Percentiles rank a stretch among this genome's conserved stretches.
These are phyloP conservation scores for Pyrenochaeta sp. DNA, from an alignment of 2,329 filamentous ascomycete genomes.

Conservation along the genomic window DNA sequence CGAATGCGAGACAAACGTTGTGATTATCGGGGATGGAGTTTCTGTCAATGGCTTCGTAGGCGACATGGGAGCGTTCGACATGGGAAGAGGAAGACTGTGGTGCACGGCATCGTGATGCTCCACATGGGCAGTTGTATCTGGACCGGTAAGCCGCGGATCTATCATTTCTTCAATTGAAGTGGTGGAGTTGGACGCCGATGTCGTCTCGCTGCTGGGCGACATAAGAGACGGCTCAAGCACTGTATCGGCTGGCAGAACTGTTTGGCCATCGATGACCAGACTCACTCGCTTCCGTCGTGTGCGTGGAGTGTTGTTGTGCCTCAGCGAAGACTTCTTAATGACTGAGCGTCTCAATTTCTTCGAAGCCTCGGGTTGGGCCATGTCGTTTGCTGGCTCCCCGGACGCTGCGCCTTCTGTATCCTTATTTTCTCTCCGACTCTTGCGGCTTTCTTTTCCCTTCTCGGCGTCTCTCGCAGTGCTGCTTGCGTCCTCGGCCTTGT, in stretches of 20 bases:
- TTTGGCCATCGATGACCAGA: slow-evolving; percentile 48
- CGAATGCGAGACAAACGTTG: slow-evolving; percentile 11
- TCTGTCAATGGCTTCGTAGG: slow-evolving; percentile 27
- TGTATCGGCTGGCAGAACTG: slow-evolving; percentile 47
- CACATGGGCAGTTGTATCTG: slow-evolving; percentile 17
- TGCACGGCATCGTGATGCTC: slow-evolving; percentile 38
- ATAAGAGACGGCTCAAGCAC: slow-evolving; percentile 34
- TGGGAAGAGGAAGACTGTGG: slow-evolving; percentile 39
- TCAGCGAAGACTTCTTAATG: slow-evolving; percentile 44
- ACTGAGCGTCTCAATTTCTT: slow-evolving; percentile 37
- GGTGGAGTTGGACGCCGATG: slow-evolving; percentile 39
- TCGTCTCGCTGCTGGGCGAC: slow-evolving; percentile 40
- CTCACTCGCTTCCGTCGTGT: slow-evolving; percentile 45
- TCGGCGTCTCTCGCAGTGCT: slow-evolving; percentile 29
- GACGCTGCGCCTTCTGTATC: slow-evolving; percentile 20
- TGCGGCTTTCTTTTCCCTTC: slow-evolving; percentile 25
- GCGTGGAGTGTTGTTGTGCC: slow-evolving; percentile 30
- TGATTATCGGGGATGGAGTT: slow-evolving; percentile 18
- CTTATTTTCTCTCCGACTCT: slow-evolving; percentile 23
- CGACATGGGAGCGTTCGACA: slow-evolving; percentile 27
- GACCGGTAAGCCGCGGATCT: slow-evolving; percentile 37
- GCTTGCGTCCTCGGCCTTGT: slow-evolving; percentile 10
- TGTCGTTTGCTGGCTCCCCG: slow-evolving; percentile 15
- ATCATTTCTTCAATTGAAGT: slow-evolving; percentile 42
- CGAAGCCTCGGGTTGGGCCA: slow-evolving; percentile 18